These are phyloP conservation scores for Hericium rajendrae DNA, from an alignment of 768 basidiomycete species.

Conservation along the genomic window DNA sequence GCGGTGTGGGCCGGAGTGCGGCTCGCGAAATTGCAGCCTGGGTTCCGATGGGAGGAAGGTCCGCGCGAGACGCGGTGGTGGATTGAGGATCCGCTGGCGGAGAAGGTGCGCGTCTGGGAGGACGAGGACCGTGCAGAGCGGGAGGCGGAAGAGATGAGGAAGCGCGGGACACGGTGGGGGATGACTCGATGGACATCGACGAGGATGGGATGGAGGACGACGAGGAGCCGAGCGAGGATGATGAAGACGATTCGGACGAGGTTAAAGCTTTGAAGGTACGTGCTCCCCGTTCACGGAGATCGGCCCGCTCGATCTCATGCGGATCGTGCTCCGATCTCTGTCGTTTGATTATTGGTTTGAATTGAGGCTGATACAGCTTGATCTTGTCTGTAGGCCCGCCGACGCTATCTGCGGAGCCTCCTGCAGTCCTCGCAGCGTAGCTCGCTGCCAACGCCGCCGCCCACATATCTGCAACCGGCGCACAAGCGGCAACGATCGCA, in stretches of 20 bases:
- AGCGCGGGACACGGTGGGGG: constrained; percentile 54
- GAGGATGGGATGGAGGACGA: constrained; percentile 39
- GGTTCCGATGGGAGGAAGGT: constrained; percentile 60
- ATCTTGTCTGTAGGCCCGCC: constrained; percentile 44
- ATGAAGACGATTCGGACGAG: constrained; percentile 61
- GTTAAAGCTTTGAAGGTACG: constrained; percentile 74
- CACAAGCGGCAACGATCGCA: background rate
- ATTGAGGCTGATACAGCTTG: constrained; percentile 6
- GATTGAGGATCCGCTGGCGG: constrained; percentile 53
- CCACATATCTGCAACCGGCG: background rate
- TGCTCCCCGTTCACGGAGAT: background rate
- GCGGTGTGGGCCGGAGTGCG: constrained; percentile 61
- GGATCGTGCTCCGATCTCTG: background rate
- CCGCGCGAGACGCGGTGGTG: constrained; percentile 48
- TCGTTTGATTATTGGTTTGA: constrained; percentile 9
- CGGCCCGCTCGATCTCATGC: too few relatives aligned
- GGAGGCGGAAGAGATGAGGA: constrained; percentile 59
- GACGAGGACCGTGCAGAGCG: constrained; percentile 59
- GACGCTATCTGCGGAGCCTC: constrained; percentile 64
- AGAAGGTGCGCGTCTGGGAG: constrained; percentile 61
- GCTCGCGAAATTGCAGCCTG: constrained; percentile 61
- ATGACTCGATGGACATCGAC: constrained; percentile 65
- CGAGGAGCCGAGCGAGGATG: constrained; percentile 39
- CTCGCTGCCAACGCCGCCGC: constrained; percentile 16
- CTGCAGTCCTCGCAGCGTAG: constrained; percentile 38